A percentile compares a stretch with the other conserved stretches of the same genome.
Evolutionary conservation across 345 rosid species (phyloP).

Genomic region (Kandelia obovata): DNA sequence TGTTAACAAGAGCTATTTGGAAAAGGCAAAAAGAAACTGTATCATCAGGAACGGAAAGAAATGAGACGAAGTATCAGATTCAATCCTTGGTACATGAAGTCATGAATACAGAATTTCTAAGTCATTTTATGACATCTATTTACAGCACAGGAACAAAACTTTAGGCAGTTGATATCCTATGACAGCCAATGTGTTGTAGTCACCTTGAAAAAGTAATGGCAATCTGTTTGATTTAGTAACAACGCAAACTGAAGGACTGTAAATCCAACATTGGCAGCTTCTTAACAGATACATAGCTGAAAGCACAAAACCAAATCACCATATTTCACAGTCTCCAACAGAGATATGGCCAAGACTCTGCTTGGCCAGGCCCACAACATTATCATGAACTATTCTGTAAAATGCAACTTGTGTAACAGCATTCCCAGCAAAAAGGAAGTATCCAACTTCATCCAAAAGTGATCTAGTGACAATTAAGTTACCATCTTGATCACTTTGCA

Average conservation of each 20-base stretch:
- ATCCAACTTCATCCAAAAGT: constrained; percentile 18
- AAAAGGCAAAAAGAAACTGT: constrained; percentile 4
- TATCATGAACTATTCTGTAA: constrained; percentile 24
- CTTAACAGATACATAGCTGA: constrained; percentile 27
- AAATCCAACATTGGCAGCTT: constrained; percentile 26
- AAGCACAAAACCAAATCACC: constrained; percentile 28
- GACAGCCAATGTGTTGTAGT: constrained; percentile 36
- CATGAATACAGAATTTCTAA: constrained; percentile 39
- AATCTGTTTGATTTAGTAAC: constrained; percentile 25
- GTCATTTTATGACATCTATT: constrained; percentile 40
- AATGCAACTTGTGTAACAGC: constrained; percentile 22
- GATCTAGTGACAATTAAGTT: constrained; percentile 17
- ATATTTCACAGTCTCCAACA: constrained; percentile 29
- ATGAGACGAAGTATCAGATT: constrained; percentile 21
- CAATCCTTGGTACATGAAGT: constrained; percentile 30
- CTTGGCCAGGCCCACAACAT: constrained; percentile 33
- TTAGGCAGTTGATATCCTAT: constrained; percentile 26
- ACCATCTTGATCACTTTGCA: constrained; percentile 53
- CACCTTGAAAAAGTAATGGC: constrained; percentile 31
- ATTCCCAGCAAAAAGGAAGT: constrained; percentile 18
- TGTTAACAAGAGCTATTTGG: neutral
- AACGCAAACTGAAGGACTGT: constrained; percentile 21
- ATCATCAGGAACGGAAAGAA: constrained; percentile 3
- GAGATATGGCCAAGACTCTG: constrained; percentile 31
- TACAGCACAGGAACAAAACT: constrained; percentile 37